Evolutionary conservation across 768 basidiomycete genomes (phyloP), one percentile per base, ranked within the genome.

Genomic region (Clitopilus passeckerianus): DNA sequence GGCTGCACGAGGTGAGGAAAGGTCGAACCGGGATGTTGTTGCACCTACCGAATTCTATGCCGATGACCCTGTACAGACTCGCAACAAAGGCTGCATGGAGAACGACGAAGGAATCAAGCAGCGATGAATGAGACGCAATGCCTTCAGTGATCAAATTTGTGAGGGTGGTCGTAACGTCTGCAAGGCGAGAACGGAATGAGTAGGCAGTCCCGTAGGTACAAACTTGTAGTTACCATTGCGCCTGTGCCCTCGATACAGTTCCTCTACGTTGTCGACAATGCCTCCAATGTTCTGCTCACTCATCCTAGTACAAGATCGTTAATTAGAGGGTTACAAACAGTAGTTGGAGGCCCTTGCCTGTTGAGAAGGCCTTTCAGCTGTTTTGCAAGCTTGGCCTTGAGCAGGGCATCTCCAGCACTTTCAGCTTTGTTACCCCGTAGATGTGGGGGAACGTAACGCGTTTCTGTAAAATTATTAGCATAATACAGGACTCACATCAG

Each of bases 281-380:
- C 82, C 80, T 1, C 81, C 77, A 58, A 96, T 88, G 62, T 95
- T 97, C 68, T 89, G 90, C 71, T 98, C 95, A 63, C 89, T 93
- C 86, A 96, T 81, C 63, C 94, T 95, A 63, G 41, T 44, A n/a
- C 30, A 9, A 34, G 33, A 63, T 9, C 23, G 12, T 30, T 23
- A 8, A 15, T 34, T 18, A 50, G 20, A 18, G 46, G 46, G 5
- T 12, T n/a, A 50, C 22, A 3, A 23, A 23, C 20, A 50, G 3
- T 2, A 3, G 5, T 22, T 3, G 46, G 16, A 20, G 46, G 16
- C 8, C 46, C 77, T 50, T 65, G 91, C 93, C 90, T 82, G 72
- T 98, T 97, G 53, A 97, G 79, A 16, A 94, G 72, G 68, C 94
- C 95, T 73, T 97, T 95, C 27, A 93, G 72, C 64, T 89, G 91